These are phyloP conservation scores for Paramecium caudatum DNA, from an alignment of 73 alveolate species.

Conservation along the genomic window DNA sequence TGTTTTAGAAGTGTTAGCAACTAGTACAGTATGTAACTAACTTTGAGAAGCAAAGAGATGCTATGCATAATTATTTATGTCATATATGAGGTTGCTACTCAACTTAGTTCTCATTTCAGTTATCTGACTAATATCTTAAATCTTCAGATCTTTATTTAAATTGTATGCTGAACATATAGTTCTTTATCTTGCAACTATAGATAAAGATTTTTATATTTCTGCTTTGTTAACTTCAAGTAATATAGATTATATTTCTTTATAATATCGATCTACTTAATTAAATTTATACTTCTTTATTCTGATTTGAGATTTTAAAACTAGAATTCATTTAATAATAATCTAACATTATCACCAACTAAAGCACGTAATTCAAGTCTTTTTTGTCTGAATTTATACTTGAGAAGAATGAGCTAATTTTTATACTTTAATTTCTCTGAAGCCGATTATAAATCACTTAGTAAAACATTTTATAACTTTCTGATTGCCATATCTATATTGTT, in stretches of 20 bases:
- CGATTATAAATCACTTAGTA: neutral
- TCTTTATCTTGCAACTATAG: neutral
- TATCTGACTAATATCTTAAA: neutral
- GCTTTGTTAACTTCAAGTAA: neutral
- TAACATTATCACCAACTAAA: neutral
- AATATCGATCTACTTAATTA: neutral
- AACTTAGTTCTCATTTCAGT: neutral
- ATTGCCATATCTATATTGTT: neutral
- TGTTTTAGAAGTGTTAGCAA: neutral
- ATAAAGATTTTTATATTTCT: neutral
- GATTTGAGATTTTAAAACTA: neutral
- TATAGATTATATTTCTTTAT: neutral
- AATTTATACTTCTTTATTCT: slow-evolving; percentile 12
- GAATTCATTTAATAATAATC: slow-evolving; percentile 24
- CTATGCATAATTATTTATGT: slow-evolving; percentile 14
- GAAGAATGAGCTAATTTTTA: neutral
- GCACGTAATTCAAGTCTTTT: neutral
- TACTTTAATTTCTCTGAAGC: slow-evolving; percentile 36
- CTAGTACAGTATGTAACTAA: neutral
- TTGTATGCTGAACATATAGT: neutral
- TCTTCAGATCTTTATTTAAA: neutral
- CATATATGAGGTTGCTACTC: slow-evolving; percentile 30
- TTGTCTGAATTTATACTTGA: neutral
- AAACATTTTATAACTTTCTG: neutral
- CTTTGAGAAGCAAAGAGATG: neutral